Evolutionary conservation across 1,139 yeast species (phyloP).

Genomic region (Pichiaceae sp.): DNA sequence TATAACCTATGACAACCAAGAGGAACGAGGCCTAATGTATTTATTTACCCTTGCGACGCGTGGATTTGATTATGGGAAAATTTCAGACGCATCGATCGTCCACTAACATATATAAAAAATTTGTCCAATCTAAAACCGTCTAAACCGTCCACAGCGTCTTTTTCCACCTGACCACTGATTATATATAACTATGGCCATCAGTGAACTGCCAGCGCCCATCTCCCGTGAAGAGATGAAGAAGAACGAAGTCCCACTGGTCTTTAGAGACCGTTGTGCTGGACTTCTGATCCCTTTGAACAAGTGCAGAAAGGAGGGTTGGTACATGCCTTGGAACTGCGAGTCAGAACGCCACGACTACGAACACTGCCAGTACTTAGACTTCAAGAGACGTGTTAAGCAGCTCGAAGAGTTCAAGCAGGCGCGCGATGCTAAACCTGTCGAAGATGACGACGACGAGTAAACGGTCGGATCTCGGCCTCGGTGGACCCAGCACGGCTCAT

Average conservation of each 20-base stretch:
- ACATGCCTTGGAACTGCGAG: constrained; percentile 63
- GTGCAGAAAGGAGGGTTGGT: constrained; percentile 47
- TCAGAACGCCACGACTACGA: constrained; percentile 82
- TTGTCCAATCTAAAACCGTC: too few species aligned
- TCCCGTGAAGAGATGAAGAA: constrained; percentile 81
- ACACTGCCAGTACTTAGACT: constrained; percentile 78
- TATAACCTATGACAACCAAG: too few species aligned
- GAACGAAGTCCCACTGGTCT: constrained; percentile 69
- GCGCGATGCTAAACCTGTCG: constrained; percentile 14
- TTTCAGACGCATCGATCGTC: too few species aligned
- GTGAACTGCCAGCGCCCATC: constrained; percentile 31
- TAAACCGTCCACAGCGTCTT: too few species aligned
- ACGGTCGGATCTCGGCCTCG: not conserved
- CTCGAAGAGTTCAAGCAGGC: constrained; percentile 48
- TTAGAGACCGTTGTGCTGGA: constrained; percentile 83
- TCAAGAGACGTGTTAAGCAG: constrained; percentile 73
- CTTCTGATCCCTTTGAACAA: constrained; percentile 59
- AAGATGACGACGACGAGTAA: not conserved
- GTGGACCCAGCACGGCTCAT: too few species aligned
- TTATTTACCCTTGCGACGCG: too few species aligned
- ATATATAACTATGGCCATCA: constrained; percentile 24
- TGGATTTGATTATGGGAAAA: too few species aligned
- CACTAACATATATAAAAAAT: too few species aligned
- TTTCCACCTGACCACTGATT: too few species aligned
- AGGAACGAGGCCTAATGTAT: too few species aligned